Base-by-base conservation (phyloP, 2,329 filamentous ascomycete species). In the Dothideomycetes sp. region DNA sequence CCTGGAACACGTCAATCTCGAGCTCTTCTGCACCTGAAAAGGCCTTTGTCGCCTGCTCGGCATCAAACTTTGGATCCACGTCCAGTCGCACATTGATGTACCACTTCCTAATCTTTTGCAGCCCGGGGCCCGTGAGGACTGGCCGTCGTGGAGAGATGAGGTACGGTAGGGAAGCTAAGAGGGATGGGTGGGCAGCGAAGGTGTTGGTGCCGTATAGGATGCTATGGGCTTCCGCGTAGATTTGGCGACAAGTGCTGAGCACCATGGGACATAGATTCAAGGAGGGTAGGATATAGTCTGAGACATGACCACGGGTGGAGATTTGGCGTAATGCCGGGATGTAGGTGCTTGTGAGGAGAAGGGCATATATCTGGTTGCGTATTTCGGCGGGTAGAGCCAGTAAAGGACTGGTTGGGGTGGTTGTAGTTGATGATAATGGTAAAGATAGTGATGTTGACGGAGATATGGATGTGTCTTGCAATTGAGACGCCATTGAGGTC, bases 351-450 rank as follows among this genome's bases (percentile, higher is more conserved):
- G 47, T 49, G 12, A 69, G 54, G 19, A 68, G 54, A 19, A 53
- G 49, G 19, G 49, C 46, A 53, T 68, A 73, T 22, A 82, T 72
- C 51, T 80, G 68, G 40, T 79, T 72, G 29, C 70, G 68, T 3
- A 82, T 65, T 49, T 82, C 78, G 2, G 66, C 64, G 17, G 81
- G 70, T 1, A 83, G 64, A 12, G 47, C 53, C 55, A 68, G 64
- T 40, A 68, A 48, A 10, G 47, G 44, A 27, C 22, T 27, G 12
- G 12, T 27, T 7, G 7, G 7, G 22, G 12, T 27, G 22, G 22
- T 27, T 27, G 22, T 27, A 12, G 22, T 27, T 27, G 22, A 27
- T 27, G 22, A 12, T 27, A 7, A 7, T 27, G 22, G n/a, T n/a
- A n/a, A n/a, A n/a, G n/a, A n/a, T n/a, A n/a, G n/a, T n/a, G n/a